phyloP scores from a whole-genome alignment of 805 yeast species.

The Suhomyces emberorum region DNA sequence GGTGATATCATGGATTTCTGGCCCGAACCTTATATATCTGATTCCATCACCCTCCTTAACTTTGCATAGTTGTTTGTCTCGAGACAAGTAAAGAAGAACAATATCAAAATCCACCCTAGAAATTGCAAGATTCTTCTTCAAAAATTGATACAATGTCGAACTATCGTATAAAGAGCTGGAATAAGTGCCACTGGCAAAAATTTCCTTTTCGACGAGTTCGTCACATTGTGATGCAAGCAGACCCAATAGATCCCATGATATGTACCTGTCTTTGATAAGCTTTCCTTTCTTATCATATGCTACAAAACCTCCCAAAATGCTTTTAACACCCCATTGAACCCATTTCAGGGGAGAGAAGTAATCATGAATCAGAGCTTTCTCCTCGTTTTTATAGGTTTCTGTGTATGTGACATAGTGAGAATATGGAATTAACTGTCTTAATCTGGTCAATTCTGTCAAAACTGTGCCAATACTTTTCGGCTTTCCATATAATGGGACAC shows the following conservation, averaged over 20 bases:
- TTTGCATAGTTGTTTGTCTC: slow-evolving; percentile 20
- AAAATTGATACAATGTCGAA: slow-evolving; percentile 8
- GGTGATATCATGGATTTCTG: slow-evolving; percentile 11
- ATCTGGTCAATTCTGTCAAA: slow-evolving; percentile 22
- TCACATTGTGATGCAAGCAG: slow-evolving; percentile 5
- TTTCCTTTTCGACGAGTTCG: slow-evolving; percentile 4
- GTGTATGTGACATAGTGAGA: slow-evolving; percentile 7
- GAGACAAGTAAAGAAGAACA: slow-evolving; percentile 23
- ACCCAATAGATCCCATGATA: slow-evolving; percentile 19
- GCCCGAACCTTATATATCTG: slow-evolving; percentile 21
- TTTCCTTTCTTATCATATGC: slow-evolving; percentile 11
- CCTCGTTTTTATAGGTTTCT: neutral
- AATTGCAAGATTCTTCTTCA: slow-evolving; percentile 10
- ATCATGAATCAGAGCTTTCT: neutral
- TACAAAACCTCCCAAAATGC: slow-evolving; percentile 5
- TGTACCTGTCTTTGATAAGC: slow-evolving; percentile 21
- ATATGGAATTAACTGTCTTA: slow-evolving; percentile 18
- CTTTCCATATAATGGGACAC: slow-evolving; percentile 28
- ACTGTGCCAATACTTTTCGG: slow-evolving; percentile 27
- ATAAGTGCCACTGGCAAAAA: slow-evolving; percentile 12
- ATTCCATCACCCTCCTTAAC: slow-evolving; percentile 9
- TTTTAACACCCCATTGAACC: slow-evolving; percentile 13
- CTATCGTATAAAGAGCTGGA: slow-evolving; percentile 15
- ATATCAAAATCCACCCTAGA: slow-evolving; percentile 24
- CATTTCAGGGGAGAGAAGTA: slow-evolving; percentile 12